Evolutionary conservation across 1,284 basidiomycete genomes (phyloP).

Genomic region (Cryptococcus wingfieldii): DNA sequence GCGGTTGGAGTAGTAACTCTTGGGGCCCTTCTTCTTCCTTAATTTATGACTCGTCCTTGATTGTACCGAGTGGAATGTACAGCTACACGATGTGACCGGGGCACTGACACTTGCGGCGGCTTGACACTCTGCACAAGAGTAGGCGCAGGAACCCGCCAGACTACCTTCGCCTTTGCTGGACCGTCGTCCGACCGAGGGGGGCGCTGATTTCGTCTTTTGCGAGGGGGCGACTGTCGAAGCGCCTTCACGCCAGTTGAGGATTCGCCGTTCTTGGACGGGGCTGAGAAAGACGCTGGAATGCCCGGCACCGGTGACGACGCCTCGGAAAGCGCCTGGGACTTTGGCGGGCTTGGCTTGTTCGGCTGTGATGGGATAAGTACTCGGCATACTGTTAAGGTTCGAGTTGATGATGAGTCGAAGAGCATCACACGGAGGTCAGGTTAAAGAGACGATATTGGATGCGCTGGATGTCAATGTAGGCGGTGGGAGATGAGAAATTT

Average conservation of each 20-base stretch:
- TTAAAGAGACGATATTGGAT: too few relatives aligned
- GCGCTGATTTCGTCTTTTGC: slow-evolving; percentile 10
- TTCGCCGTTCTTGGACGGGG: slow-evolving; percentile 13
- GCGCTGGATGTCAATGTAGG: too few relatives aligned
- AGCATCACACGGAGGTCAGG: too few relatives aligned
- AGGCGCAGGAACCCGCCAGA: slow-evolving; percentile 2
- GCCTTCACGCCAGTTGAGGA: slow-evolving; percentile 9
- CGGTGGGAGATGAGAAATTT: too few relatives aligned
- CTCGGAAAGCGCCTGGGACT: background rate
- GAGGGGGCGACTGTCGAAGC: background rate
- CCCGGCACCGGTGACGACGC: background rate
- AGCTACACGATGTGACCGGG: background rate
- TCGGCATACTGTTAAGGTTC: background rate
- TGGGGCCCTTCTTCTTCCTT: slow-evolving; percentile 3
- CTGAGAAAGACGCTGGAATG: slow-evolving; percentile 12
- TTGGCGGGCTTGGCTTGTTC: background rate
- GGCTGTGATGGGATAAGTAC: background rate
- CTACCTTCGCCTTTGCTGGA: slow-evolving; percentile 3
- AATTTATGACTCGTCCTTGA: slow-evolving; percentile 4
- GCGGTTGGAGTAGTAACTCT: slow-evolving; percentile 12
- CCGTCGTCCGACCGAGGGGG: slow-evolving; percentile 1
- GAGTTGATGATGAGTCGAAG: background rate
- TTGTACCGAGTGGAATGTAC: background rate
- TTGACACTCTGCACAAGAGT: slow-evolving; percentile 4
- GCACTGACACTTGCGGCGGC: background rate